Evolutionary conservation across 2,329 filamentous ascomycete species (phyloP).

Genomic region (Alternaria sp.): DNA sequence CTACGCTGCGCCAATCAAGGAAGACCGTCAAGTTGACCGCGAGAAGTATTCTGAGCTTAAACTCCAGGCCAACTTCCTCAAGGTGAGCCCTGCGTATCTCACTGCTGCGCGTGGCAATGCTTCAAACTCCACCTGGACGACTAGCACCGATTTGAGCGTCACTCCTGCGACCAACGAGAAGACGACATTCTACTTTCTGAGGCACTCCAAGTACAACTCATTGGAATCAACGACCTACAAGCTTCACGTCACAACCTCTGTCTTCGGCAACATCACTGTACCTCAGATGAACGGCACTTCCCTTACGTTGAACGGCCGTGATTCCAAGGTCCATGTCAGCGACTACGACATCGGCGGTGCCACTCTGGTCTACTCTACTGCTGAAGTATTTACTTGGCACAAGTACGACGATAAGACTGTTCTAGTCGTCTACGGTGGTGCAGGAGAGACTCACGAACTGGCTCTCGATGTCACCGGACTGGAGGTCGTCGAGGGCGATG

Average conservation of each 20-base stretch:
- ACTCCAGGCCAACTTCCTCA: slow-evolving; percentile 77
- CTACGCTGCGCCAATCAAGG: slow-evolving; percentile 70
- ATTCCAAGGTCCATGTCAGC: slow-evolving; percentile 73
- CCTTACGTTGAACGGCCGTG: slow-evolving; percentile 68
- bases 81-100: slow-evolving; percentile 75
- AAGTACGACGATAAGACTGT: slow-evolving; percentile 67
- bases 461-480: slow-evolving; percentile 55
- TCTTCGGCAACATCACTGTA: slow-evolving; percentile 63
- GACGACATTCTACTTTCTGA: slow-evolving; percentile 70
- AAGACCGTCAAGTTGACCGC: slow-evolving; percentile 72
- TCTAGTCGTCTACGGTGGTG: slow-evolving; percentile 70
- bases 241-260: slow-evolving; percentile 68
- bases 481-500: slow-evolving; percentile 54
- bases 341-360: slow-evolving; percentile 71
- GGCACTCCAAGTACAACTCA: slow-evolving; percentile 73
- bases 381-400: slow-evolving; percentile 75
- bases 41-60: slow-evolving; percentile 86
- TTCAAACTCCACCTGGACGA: slow-evolving; percentile 42
- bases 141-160: slow-evolving; percentile 62
- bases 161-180: slow-evolving; percentile 68
- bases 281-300: slow-evolving; percentile 65
- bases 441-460: slow-evolving; percentile 70
- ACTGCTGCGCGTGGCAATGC: slow-evolving; percentile 53
- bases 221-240: slow-evolving; percentile 67
- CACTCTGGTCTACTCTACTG: slow-evolving; percentile 72